Conservation (phyloP, 345 rosid genomes). For the Citrus medica region DNA sequence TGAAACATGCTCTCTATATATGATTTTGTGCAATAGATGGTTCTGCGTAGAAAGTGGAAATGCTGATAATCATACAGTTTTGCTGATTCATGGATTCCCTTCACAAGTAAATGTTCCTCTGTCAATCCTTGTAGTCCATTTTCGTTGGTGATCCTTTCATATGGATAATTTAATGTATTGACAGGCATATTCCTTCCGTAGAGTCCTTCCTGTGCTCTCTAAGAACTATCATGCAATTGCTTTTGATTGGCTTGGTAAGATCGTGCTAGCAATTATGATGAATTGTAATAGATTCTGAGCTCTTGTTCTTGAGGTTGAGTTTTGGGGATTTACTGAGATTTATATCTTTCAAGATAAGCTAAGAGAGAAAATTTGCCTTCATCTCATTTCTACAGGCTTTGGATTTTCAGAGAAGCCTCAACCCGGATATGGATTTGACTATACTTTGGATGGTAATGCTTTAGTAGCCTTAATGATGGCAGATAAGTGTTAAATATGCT, state of each 20-base stretch:
- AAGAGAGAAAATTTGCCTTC: not conserved
- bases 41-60: slow-evolving; percentile 78
- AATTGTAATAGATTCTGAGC: not conserved
- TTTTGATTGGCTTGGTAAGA: slow-evolving; percentile 85
- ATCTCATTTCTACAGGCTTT: slow-evolving; percentile 49
- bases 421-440: slow-evolving; percentile 86
- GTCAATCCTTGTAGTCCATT: not conserved
- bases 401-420: slow-evolving; percentile 99
- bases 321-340: not conserved
- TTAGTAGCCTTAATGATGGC: not conserved
- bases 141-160: not conserved
- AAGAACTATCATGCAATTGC: slow-evolving; percentile 77
- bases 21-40: slow-evolving; percentile 85
- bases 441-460: slow-evolving; percentile 67
- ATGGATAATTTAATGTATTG: not conserved
- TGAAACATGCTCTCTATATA: slow-evolving; percentile 51
- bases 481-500: not conserved
- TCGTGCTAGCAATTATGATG: not conserved
- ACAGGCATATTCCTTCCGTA: slow-evolving; percentile 90
- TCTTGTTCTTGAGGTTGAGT: too few relatives aligned
- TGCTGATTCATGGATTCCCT: slow-evolving; percentile 87
- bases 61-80: slow-evolving; percentile 51
- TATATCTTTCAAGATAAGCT: not conserved
- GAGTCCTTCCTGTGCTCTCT: slow-evolving; percentile 66
- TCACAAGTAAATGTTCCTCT: slow-evolving; percentile 58